Percentiles rank a stretch among this genome's conserved stretches.
These are phyloP conservation scores for Aciculoconidium aculeatum DNA, from an alignment of 805 yeast species.

Conservation along the genomic window DNA sequence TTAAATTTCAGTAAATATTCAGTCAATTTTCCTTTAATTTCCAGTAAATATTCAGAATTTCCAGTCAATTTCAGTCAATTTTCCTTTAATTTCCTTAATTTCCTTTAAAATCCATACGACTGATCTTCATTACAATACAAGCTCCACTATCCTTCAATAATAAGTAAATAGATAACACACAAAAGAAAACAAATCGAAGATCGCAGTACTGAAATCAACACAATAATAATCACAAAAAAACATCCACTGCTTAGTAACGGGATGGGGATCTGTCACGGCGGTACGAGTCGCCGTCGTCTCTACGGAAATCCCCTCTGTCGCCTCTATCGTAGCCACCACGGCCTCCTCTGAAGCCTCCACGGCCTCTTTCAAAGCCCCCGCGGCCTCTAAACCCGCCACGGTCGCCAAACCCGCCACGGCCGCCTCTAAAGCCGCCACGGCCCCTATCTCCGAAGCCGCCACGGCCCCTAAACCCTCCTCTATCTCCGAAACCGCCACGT, in stretches of 20 bases:
- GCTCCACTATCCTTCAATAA: no score
- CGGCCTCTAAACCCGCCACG: conserved; percentile 31
- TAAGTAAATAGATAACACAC: no score
- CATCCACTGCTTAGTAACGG: conserved; percentile 53
- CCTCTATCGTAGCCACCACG: conserved; percentile 41
- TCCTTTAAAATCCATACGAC: no score
- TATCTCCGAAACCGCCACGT: conserved; percentile 28
- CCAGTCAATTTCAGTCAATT: no score
- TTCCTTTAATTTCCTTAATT: no score
- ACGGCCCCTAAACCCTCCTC: conserved; percentile 26
- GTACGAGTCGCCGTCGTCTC: conserved; percentile 42
- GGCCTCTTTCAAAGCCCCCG: conserved; percentile 5
- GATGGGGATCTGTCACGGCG: conserved; percentile 64
- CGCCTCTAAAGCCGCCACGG: conserved; percentile 41
- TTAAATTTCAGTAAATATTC: no score
- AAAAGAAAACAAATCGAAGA: no score
- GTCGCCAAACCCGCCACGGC: conserved; percentile 24
- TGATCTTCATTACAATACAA: no score
- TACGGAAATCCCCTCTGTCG: conserved; percentile 31
- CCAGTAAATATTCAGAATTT: no score
- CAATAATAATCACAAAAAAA: no score
- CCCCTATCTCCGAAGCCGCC: conserved; percentile 22
- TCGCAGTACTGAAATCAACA: no score
- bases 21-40: no score
- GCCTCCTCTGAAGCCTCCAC: conserved; percentile 35